Evolutionary conservation across 2,329 filamentous ascomycete species (phyloP), one percentile per base, ranked within the genome.

Genomic region (Aspergillus melleus): DNA sequence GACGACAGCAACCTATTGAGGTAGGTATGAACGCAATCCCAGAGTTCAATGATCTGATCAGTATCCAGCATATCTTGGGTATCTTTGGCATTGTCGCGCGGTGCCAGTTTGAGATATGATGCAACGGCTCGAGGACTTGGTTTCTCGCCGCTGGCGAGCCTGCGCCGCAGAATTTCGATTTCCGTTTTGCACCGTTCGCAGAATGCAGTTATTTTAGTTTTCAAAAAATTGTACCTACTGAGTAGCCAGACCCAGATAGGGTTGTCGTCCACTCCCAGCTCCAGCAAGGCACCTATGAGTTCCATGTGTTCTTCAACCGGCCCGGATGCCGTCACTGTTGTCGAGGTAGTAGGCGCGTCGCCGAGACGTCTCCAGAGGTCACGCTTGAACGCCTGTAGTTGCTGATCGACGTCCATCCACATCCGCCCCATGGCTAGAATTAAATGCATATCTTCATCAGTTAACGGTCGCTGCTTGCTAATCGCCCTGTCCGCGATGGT

Each of bases 201-300:
- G 14, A 88, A 90, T 0, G 85, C 82, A 47, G 87, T 86, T 55
- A 98, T 94, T 72, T 91, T 96, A 64, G 88, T 88, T 76, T 95
- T 97, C 58, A 99, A 82, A 70, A 93, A 88, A 64, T 96, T 91
- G 71, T 93, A 96, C 50, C 91, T 88, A 70, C 92, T 96, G 57
- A 94, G 81, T 26, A 99, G 86, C 93, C 95, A 99, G 11, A 96
- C 85, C 91, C 91, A 96, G 63, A 99, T 96, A 1, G 95, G 95
- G 68, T 96, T 99, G 61, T 98, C 92, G 10, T 96, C 90, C 2
- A 96, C 92, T 6, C 95, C 96, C 20, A 99, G 81, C 74, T 99
- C 94, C n/a, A 99, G 80, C 55, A 99, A 82, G 39, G 97, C 82
- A 22, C 88, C 84, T 57, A 99, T 98, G 52, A 97, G 82, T 72